These are phyloP conservation scores for Dictyostelium discoideum DNA, from an alignment of 78 protist species.

Conservation along the genomic window DNA sequence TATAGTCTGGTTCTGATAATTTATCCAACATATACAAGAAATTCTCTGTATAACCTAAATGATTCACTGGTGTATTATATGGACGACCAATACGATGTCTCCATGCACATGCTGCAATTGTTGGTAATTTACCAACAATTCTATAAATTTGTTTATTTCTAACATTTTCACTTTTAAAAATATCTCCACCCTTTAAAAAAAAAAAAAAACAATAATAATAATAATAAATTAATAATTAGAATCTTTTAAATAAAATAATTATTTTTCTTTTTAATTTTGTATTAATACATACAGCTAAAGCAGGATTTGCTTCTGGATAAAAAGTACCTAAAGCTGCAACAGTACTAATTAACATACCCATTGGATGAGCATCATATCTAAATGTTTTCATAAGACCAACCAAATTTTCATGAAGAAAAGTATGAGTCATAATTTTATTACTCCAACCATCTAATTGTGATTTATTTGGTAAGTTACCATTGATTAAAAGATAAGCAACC, in stretches of 20 bases:
- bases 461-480: conserved; percentile 74
- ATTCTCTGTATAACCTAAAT: conserved; percentile 71
- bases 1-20: conserved; percentile 35
- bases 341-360: conserved; percentile 88
- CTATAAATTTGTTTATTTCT: conserved; percentile 78
- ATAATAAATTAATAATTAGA: not conserved
- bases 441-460: conserved; percentile 53
- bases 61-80: conserved; percentile 72
- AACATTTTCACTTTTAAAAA: conserved; percentile 25
- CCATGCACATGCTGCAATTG: conserved; percentile 89
- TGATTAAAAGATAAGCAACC: conserved; percentile 69
- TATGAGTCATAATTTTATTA: conserved; percentile 76
- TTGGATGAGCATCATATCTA: conserved; percentile 93
- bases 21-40: conserved; percentile 85
- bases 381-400: conserved; percentile 71
- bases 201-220: too few species aligned
- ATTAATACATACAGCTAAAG: conserved; percentile 29
- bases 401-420: conserved; percentile 85
- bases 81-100: conserved; percentile 84
- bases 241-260: not conserved
- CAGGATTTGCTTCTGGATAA: conserved; percentile 85
- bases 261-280: not conserved
- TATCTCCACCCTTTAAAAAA: conserved; percentile 23
- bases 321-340: conserved; percentile 83
- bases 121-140: conserved; percentile 85